Conservation (phyloP, 805 yeast genomes). For the Wickerhamomyces bisporus region DNA sequence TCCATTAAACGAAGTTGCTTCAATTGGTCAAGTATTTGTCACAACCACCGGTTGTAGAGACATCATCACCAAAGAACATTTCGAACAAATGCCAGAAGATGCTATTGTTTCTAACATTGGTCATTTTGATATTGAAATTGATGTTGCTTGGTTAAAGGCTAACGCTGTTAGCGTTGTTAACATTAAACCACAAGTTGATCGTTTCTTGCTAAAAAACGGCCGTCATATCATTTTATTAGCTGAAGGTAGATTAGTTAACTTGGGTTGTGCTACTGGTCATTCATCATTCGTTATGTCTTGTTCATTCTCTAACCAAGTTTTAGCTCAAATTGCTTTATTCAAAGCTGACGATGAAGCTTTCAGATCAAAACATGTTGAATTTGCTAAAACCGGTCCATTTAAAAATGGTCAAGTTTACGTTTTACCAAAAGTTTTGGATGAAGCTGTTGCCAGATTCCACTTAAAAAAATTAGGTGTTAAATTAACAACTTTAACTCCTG, state of each 20-base stretch:
- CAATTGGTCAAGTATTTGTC: constrained; percentile 93
- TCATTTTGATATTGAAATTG: constrained; percentile 98
- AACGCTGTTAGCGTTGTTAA: constrained; percentile 90
- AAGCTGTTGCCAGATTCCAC: constrained; percentile 97
- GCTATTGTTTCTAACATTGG: constrained; percentile 99
- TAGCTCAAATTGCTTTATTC: constrained; percentile 97
- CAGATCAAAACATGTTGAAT: constrained; percentile 80
- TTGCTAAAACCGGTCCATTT: constrained; percentile 88
- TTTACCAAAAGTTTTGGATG: constrained; percentile 97
- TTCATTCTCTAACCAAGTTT: constrained; percentile 98
- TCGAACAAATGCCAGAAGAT: constrained; percentile 93
- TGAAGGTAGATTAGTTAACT: constrained; percentile 98
- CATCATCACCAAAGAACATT: constrained; percentile 86
- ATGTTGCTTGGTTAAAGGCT: constrained; percentile 97
- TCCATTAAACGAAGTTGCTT: constrained; percentile 91
- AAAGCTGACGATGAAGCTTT: constrained; percentile 78
- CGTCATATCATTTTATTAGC: constrained; percentile 94
- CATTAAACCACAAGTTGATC: constrained; percentile 99
- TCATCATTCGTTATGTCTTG: constrained; percentile 99
- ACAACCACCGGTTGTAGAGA: constrained; percentile 99
- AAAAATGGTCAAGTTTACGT: constrained; percentile 82
- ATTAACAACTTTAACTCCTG: constrained; percentile 68
- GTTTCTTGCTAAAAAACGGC: constrained; percentile 84
- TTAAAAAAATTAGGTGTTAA: constrained; percentile 90
- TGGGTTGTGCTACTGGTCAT: constrained; percentile 99